Conservation (phyloP, 805 yeast species). For the Grigorovia humatica region DNA sequence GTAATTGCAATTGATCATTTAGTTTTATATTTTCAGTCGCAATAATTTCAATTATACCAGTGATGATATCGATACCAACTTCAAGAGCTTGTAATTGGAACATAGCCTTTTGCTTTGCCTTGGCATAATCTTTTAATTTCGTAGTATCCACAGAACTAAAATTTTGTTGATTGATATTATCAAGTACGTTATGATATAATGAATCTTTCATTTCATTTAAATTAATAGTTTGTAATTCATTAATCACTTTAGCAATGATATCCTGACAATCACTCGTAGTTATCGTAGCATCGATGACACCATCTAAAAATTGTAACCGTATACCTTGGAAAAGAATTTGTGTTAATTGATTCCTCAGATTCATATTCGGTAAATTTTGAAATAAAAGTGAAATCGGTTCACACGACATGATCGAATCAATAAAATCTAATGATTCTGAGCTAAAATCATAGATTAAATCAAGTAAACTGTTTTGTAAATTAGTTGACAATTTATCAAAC, state of each 20-base stretch:
- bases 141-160: slow-evolving; percentile 11
- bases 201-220: slow-evolving; percentile 24
- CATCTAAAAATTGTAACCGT: slow-evolving; percentile 29
- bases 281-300: slow-evolving; percentile 11
- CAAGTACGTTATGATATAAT: slow-evolving; percentile 4
- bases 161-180: slow-evolving; percentile 1
- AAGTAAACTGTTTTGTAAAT: slow-evolving; percentile 41
- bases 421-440: slow-evolving; percentile 46
- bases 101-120: slow-evolving; percentile 37
- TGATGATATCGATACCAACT: slow-evolving; percentile 60
- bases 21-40: slow-evolving; percentile 19
- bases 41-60: slow-evolving; percentile 58
- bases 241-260: slow-evolving; percentile 18
- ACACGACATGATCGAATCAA: slow-evolving; percentile 21
- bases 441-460: slow-evolving; percentile 53
- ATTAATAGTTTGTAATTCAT: slow-evolving; percentile 25
- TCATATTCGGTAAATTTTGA: neutral
- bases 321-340: slow-evolving; percentile 31
- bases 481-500: slow-evolving; percentile 27
- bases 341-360: slow-evolving; percentile 25
- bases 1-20: slow-evolving; percentile 3
- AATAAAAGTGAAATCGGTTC: slow-evolving; percentile 4
- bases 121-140: slow-evolving; percentile 29
- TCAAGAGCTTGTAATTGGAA: slow-evolving; percentile 55
- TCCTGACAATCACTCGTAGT: slow-evolving; percentile 12